Evolutionary conservation across 2,329 filamentous ascomycete species (phyloP), one percentile per base, ranked within the genome.

Genomic region (Beauveria sp.): DNA sequence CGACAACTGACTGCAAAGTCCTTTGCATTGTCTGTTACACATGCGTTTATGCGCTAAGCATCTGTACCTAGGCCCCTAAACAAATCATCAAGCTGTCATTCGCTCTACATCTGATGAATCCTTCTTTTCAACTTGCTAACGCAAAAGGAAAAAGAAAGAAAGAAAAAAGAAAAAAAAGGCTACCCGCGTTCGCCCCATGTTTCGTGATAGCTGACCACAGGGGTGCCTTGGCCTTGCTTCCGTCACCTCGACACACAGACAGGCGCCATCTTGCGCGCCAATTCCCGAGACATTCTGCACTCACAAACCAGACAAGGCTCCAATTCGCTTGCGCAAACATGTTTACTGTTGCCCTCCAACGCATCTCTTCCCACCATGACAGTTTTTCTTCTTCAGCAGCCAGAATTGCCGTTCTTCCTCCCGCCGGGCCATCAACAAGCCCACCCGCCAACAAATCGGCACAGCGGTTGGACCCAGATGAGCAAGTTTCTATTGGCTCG

Each of bases 401-500:
- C 7, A 26, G 42, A 43, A 20, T 20, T 20, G 42, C 42, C 16
- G 6, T 18, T 49, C 6, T 49, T 28, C 22, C 14, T n/a, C 22
- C 22, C 26, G 12, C 34, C 34, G 12, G 34, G 12, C 10, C 34
- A 38, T 38, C 12, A 38, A 38, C 38, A 54, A 56, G 45, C 45
- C 45, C 28, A 43, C 53, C 55, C 28, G 20, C 43, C 47, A 52
- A 38, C 47, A 47, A 42, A 52, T 45, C 57, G 49, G 57, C 40
- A 52, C 10, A 47, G 40, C 30, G 18, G 64, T 49, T 66, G 65
- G 66, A 65, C 63, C 57, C 61, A 58, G 65, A 54, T 65, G 74
- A 76, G 74, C 74, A 76, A 74, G 74, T 76, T 76, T 75, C 68
- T 64, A 76, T 76, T 75, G 74, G 74, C 67, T 64, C 56, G 18